Conservation (phyloP, 2,329 filamentous ascomycete species). For the Aschersonia sp. region DNA sequence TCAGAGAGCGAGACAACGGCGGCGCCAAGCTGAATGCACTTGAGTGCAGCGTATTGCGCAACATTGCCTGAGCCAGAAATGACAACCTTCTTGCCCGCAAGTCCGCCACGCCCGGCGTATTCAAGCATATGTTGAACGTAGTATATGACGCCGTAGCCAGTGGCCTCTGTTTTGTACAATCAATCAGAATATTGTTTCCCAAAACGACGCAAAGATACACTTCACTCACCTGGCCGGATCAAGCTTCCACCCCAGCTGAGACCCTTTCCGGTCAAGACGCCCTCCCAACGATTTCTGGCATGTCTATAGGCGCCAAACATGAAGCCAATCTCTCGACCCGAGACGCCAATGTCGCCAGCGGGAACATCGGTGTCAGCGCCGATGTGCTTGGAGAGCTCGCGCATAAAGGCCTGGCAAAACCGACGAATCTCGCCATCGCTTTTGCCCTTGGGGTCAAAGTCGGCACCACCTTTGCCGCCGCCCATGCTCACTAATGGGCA, state of each 20-base stretch:
- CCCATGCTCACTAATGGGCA: conserved; percentile 50
- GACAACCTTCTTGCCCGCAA: conserved; percentile 84
- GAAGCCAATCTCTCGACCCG: conserved; percentile 82
- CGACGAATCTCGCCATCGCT: conserved; percentile 92
- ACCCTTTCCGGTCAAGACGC: conserved; percentile 92
- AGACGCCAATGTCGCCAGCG: conserved; percentile 92
- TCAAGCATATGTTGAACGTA: conserved; percentile 93
- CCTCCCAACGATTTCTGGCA: conserved; percentile 83
- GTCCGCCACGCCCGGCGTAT: conserved; percentile 74
- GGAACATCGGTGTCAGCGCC: conserved; percentile 92
- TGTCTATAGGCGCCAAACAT: conserved; percentile 90
- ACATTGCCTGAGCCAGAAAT: conserved; percentile 97
- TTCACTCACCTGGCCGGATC: conserved; percentile 55
- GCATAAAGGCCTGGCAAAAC: conserved; percentile 96
- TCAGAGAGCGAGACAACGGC: conserved; percentile 89
- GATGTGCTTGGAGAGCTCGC: conserved; percentile 89
- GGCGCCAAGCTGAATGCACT: conserved; percentile 89
- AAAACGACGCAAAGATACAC: background rate
- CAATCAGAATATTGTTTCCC: background rate
- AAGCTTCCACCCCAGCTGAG: conserved; percentile 82
- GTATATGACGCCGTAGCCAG: conserved; percentile 92
- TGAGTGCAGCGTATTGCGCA: conserved; percentile 92
- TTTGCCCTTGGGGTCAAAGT: conserved; percentile 99
- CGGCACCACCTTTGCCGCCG: conserved; percentile 92
- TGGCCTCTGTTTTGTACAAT: conserved; percentile 50